Conservation (phyloP, 2,329 filamentous ascomycete species). For the Colletotrichum sp. region DNA sequence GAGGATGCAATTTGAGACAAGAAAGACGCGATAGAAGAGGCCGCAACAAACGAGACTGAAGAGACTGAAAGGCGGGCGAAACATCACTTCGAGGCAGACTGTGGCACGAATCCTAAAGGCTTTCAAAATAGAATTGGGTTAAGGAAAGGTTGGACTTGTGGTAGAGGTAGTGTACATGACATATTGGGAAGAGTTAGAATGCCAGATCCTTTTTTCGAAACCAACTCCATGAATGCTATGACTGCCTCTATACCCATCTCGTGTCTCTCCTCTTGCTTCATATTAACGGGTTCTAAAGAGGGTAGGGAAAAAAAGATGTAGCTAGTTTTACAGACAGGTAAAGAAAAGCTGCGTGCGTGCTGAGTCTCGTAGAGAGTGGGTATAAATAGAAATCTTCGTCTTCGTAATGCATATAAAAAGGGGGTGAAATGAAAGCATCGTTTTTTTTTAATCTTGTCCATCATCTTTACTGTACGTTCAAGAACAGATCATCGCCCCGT, state of each 20-base stretch:
- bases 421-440: background rate
- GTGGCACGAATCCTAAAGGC: background rate
- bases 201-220: background rate
- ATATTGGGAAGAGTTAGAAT: background rate
- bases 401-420: background rate
- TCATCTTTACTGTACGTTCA: constrained; percentile 53
- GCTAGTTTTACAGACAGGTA: constrained; percentile 7
- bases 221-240: constrained; percentile 8
- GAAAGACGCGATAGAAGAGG: background rate
- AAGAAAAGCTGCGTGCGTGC: background rate
- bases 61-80: background rate
- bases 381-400: constrained; percentile 9
- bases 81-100: background rate
- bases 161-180: background rate
- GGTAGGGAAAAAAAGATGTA: background rate
- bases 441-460: background rate
- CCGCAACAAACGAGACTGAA: background rate
- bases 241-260: background rate
- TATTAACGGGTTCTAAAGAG: constrained; percentile 11
- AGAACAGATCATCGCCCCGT: constrained; percentile 68
- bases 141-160: background rate
- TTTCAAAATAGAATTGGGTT: background rate
- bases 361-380: constrained; percentile 5
- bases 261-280: background rate
- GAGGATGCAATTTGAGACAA: background rate